Conservation (phyloP, 352 stramenopile species). For the Phytophthora tubulina region DNA sequence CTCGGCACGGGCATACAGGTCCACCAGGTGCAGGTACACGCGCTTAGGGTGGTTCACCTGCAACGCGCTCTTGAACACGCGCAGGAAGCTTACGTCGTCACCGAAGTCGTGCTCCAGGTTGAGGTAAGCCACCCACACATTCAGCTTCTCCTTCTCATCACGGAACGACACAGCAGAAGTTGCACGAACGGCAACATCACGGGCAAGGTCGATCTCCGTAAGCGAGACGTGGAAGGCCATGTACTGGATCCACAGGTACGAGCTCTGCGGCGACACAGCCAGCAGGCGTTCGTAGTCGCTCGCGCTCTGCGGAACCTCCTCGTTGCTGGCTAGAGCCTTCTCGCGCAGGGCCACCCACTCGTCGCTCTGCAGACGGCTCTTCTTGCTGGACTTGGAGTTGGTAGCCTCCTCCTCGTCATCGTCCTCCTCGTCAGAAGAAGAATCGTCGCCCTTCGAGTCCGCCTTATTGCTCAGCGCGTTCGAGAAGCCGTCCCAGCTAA, state of each 20-base stretch:
- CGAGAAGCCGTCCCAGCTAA: constrained; percentile 89
- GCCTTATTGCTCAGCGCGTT: constrained; percentile 68
- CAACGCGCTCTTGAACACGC: constrained; percentile 93
- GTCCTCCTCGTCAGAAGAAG: constrained; percentile 63
- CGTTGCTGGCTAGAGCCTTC: constrained; percentile 92
- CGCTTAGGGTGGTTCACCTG: constrained; percentile 96
- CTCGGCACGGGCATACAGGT: constrained; percentile 88
- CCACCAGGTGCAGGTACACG: constrained; percentile 95
- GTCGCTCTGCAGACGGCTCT: constrained; percentile 92
- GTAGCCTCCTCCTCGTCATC: constrained; percentile 64
- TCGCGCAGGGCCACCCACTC: constrained; percentile 96
- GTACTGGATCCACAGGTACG: constrained; percentile 98
- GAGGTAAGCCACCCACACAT: constrained; percentile 96
- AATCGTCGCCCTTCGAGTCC: constrained; percentile 55
- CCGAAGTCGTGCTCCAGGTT: constrained; percentile 98
- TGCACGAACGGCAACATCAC: constrained; percentile 93
- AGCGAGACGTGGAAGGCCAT: constrained; percentile 98
- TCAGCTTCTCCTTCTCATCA: constrained; percentile 97
- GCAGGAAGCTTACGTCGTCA: constrained; percentile 89
- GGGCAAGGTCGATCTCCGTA: constrained; percentile 93
- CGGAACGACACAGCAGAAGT: constrained; percentile 96
- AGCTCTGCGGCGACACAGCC: constrained; percentile 94
- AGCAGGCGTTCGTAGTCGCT: constrained; percentile 97
- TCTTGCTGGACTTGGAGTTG: constrained; percentile 89
- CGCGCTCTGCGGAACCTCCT: constrained; percentile 92